Base-by-base conservation (phyloP, 2,329 filamentous ascomycete species). In the Cercospora berteroae region DNA sequence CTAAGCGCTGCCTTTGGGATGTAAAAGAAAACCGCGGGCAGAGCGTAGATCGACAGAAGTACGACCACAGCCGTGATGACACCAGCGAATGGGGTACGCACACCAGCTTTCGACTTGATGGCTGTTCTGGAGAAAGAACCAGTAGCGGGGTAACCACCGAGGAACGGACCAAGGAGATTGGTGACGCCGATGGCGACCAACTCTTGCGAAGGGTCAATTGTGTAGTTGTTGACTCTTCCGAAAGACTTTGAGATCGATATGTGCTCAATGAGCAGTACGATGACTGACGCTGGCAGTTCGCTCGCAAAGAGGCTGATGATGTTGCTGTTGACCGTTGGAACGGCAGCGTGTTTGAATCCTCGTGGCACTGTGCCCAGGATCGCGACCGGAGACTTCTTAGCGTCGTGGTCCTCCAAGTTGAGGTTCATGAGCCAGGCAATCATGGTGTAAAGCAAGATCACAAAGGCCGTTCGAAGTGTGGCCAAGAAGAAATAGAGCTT, bases 171-270 rank as follows among this genome's bases (percentile, higher is more conserved):
- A 7, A 98, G 84, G 42, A 98, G 83, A 77, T 98, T 98, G 39
- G 90, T 90, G 27, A 97, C 87, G 69, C 94, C 94, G 71, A 98
- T 97, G 23, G 93, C 94, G 57, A 99, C 92, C 81, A 99, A 87
- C 78, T 99, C 94, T 78, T 99, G 94, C 0, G 94, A 97, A 0
- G 95, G 94, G 73, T 97, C 89, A 77, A 99, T 97, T 16, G 88
- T 90, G 80, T 99, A 99, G 81, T 97, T 96, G 83, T 97, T 98
- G 74, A 97, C 87, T 67, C 94, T 88, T 9, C 95, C 95, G 73
- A 99, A 98, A 0, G 94, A 97, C 79, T 98, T 99, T 18, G 94
- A 93, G 70, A 98, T 97, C 58, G 94, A 93, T 74, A 98, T 97
- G 78, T 98, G 94, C 80, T 98, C 95, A 69, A 98, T 96, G 39